Conservation (phyloP, 805 yeast genomes). For the Kuraishia cidri region DNA sequence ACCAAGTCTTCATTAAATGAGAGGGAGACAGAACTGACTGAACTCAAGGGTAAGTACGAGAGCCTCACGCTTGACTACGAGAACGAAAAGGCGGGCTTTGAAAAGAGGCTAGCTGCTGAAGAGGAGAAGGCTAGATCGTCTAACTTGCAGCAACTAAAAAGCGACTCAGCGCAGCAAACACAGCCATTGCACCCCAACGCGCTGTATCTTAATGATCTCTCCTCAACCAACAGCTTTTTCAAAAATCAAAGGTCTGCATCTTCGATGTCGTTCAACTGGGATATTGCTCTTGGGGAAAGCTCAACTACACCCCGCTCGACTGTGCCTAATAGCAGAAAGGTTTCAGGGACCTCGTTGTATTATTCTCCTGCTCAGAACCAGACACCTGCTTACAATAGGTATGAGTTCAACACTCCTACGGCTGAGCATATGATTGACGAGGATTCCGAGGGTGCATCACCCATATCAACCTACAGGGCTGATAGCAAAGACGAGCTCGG, state of each 20-base stretch:
- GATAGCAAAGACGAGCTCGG: constrained; percentile 2
- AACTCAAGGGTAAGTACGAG: constrained; percentile 15
- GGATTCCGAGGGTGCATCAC: constrained; percentile 6
- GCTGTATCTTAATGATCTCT: constrained; percentile 21
- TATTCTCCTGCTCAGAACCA: background rate
- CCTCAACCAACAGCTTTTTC: constrained; percentile 13
- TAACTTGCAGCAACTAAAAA: too few relatives aligned
- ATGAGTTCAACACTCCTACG: background rate
- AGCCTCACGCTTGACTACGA: constrained; percentile 21
- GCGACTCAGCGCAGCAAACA: too few relatives aligned
- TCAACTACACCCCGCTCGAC: constrained; percentile 31
- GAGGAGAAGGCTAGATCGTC: constrained; percentile 4
- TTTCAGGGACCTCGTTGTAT: constrained; percentile 1
- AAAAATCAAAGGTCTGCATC: constrained; percentile 15
- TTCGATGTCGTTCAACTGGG: constrained; percentile 16
- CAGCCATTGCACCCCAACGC: constrained; percentile 1
- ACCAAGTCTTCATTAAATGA: constrained; percentile 16
- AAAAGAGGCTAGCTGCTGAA: constrained; percentile 11
- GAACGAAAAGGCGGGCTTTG: constrained; percentile 13
- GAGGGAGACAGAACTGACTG: constrained; percentile 8
- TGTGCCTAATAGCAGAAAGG: constrained; percentile 1
- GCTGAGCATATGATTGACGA: background rate
- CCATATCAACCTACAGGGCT: constrained; percentile 6
- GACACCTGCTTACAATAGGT: background rate
- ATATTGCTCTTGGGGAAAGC: constrained; percentile 37